phyloP scores from a whole-genome alignment of 345 rosid species.

The Carallia pectinifolia region DNA sequence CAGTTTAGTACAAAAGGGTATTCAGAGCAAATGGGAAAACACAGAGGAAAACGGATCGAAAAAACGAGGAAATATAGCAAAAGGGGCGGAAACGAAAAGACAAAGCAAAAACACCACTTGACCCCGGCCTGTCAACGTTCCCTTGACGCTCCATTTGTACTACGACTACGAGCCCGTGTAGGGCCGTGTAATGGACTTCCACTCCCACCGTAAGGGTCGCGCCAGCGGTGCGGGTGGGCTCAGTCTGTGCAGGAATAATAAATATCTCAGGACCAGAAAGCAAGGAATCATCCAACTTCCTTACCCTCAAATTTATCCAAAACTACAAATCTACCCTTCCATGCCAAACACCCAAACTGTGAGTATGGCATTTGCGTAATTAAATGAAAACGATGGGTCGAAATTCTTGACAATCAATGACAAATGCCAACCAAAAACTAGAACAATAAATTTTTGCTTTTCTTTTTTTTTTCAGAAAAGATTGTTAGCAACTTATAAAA shows the following conservation, averaged over 20 bases:
- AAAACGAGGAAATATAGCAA: too few relatives aligned
- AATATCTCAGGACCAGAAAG: background rate
- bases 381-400: background rate
- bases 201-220: background rate
- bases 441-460: too few relatives aligned
- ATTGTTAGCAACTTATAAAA: too few relatives aligned
- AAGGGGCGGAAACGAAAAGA: background rate
- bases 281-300: too few relatives aligned
- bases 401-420: too few relatives aligned
- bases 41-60: background rate
- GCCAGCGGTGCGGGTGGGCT: slow-evolving; percentile 15
- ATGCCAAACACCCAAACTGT: background rate
- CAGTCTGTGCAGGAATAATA: background rate
- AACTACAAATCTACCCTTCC: background rate
- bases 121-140: slow-evolving; percentile 26
- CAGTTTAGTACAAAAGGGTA: too few relatives aligned
- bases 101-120: background rate
- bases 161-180: slow-evolving; percentile 32
- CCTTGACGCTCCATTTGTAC: slow-evolving; percentile 37
- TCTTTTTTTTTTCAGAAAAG: too few relatives aligned
- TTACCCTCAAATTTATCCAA: background rate
- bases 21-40: too few relatives aligned
- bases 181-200: slow-evolving; percentile 15
- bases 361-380: slow-evolving; percentile 14
- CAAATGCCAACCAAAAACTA: too few relatives aligned